Evolutionary conservation across 1,284 basidiomycete genomes (phyloP), one percentile per base, ranked within the genome.

Genomic region (Mycosarcoma maydis): DNA sequence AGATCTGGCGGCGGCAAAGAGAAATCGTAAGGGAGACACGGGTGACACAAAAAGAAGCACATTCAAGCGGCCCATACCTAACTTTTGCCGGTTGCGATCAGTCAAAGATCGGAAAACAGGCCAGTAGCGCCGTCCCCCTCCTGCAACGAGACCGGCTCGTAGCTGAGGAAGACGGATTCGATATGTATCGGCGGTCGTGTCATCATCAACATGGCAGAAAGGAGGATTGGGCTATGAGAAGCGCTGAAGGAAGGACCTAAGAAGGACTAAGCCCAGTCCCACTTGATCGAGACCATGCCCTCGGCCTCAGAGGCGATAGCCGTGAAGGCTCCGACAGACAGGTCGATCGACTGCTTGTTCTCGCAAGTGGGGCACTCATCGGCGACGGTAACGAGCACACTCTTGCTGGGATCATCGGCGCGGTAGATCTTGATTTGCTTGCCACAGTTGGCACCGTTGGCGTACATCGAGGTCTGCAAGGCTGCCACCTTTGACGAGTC

Each of bases 281-380:
- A 75, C 43, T 57, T 53, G 50, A 75, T 73, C 27, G 42, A 30
- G 38, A 93, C 84, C 72, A 84, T 81, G 54, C 92, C 92, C 32
- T 86, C 83, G 8, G 77, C 81, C 49, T 85, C 80, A 51, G 81
- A 73, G 30, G 87, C 88, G 53, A 94, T 86, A 16, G 80, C 72
- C 39, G 84, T 54, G 86, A 96, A 96, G 23, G 91, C 89, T 45
- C 78, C 88, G n/a, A 80, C 67, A 13, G 91, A 92, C 57, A 96
- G 86, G 81, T 97, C 94, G 76, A 97, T 87, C 19, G 88, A 89
- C 80, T 89, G 84, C 30, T 50, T 47, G 61, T 73, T 70, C 0
- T 73, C 30, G 85, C 94, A 97, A n/a, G 61, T 51, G 24, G 75
- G 75, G 54, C 75, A 77, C 39, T 54, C 56, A 39, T 77, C 75